Percentiles rank a stretch among this genome's conserved stretches.
These are phyloP conservation scores for Globisporangium paddicum DNA, from an alignment of 352 stramenopile species.

Conservation along the genomic window DNA sequence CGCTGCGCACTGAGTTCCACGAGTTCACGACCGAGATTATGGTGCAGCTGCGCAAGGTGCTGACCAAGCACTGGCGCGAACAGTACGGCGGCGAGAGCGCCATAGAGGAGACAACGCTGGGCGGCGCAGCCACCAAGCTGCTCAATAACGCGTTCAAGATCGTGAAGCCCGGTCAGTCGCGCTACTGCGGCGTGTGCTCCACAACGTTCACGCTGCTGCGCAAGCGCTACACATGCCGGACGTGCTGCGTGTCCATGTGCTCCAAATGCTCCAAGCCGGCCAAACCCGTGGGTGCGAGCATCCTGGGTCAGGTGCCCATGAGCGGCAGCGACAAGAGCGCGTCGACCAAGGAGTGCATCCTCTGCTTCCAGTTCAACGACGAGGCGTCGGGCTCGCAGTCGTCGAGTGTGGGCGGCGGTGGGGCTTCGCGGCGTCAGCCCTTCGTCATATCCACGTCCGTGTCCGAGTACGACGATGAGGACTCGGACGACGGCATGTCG, in stretches of 20 bases:
- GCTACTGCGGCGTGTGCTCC: conserved; percentile 55
- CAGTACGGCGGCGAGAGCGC: conserved; percentile 13
- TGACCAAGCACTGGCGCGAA: conserved; percentile 54
- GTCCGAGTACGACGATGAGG: conserved; percentile 15
- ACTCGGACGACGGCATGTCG: conserved; percentile 6
- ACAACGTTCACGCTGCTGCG: conserved; percentile 53
- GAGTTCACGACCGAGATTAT: conserved; percentile 61
- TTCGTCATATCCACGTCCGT: conserved; percentile 27
- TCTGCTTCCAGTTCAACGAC: conserved; percentile 55
- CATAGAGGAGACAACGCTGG: conserved; percentile 12
- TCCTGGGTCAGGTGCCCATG: background rate
- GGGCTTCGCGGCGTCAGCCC: conserved; percentile 2
- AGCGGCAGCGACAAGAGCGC: background rate
- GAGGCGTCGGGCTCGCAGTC: conserved; percentile 20
- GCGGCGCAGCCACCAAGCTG: conserved; percentile 21
- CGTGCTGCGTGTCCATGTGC: conserved; percentile 49
- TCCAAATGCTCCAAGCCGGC: conserved; percentile 42
- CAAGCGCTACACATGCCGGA: conserved; percentile 50
- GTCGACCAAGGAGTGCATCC: conserved; percentile 42
- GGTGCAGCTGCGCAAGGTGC: conserved; percentile 40
- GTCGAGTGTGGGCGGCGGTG: background rate
- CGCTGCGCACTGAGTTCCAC: conserved; percentile 44
- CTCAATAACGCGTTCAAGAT: conserved; percentile 18
- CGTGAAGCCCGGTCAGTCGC: conserved; percentile 16
- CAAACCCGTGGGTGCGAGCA: background rate